Evolutionary conservation across 768 basidiomycete species (phyloP).

Genomic region (Amanita pallidorosea): DNA sequence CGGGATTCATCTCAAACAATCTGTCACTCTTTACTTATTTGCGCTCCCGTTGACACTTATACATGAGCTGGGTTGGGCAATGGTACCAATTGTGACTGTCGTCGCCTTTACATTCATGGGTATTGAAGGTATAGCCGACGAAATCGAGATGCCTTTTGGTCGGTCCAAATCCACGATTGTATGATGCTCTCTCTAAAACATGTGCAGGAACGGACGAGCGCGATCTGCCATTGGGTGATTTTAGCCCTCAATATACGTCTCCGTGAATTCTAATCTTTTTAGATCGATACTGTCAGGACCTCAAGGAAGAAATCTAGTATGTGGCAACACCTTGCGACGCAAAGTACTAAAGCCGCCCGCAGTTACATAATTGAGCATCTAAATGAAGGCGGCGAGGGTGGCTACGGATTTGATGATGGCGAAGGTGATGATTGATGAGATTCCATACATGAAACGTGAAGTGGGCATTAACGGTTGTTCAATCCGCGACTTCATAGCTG

Average conservation of each 20-base stretch:
- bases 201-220: constrained; percentile 43
- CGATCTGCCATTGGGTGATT: constrained; percentile 67
- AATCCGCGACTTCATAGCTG: neutral
- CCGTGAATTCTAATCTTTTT: neutral
- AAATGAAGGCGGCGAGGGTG: constrained; percentile 67
- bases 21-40: constrained; percentile 87
- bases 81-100: constrained; percentile 77
- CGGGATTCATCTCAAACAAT: constrained; percentile 90
- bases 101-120: constrained; percentile 90
- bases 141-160: constrained; percentile 96
- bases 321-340: constrained; percentile 16
- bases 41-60: constrained; percentile 83
- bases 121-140: constrained; percentile 91
- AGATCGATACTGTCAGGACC: constrained; percentile 81
- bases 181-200: constrained; percentile 6
- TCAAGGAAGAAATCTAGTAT: constrained; percentile 78
- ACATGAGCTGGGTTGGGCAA: constrained; percentile 72
- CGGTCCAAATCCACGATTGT: constrained; percentile 11
- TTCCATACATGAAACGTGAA: neutral
- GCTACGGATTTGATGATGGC: constrained; percentile 66
- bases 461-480: neutral
- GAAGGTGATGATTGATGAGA: constrained; percentile 62
- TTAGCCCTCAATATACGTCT: neutral
- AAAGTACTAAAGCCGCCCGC: constrained; percentile 5
- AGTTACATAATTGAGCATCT: constrained; percentile 64